Base-by-base conservation (phyloP, 805 yeast genomes). In the Candida sithepensis region DNA sequence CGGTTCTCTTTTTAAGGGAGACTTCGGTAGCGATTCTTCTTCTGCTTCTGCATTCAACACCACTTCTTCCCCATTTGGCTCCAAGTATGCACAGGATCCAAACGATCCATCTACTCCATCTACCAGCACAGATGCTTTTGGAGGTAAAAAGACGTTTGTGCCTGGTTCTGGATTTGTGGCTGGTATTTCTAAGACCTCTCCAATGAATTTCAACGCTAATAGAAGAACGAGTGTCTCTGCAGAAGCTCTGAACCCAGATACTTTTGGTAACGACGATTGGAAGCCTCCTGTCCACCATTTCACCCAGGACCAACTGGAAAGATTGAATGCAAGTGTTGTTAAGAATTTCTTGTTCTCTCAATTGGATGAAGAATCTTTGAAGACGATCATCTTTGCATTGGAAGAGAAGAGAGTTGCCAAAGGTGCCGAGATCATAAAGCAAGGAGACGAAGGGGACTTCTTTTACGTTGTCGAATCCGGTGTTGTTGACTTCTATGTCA, bases 391-490 rank as follows among this genome's bases (percentile, higher is more conserved):
- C 41, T 78, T 80, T 57, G 95, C 97, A n/a, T 75, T 94, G 54
- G 82, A 84, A 56, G 94, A 86, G 63, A 85, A 86, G 57, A 67
- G 71, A 44, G 79, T 82, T 37, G 61, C 75, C 2, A 72, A 77
- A 45, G 85, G 81, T 47, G 69, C 80, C 5, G 82, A 79, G 54
- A 82, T 92, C 51, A 90, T 91, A 61, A 78, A 70, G 54, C 97
- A 92, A 68, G 97, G 97, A 44, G 97, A 88, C 60, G 96, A 87
- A 61, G 97, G 97, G 55, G 97, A 92, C 69, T 91, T 72, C 66
- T 88, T 92, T 64, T 91, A 90, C 67, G 82, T 91, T 38, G 79
- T 91, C 47, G 97, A 91, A 68, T 43, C 72, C 6, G 99, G 99
- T 47, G 68, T 75, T 2, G 97, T 94, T 47, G 92, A 88, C 52